phyloP scores from a whole-genome alignment of 108 stramenopile genomes.

The Bacterosira constricta region DNA sequence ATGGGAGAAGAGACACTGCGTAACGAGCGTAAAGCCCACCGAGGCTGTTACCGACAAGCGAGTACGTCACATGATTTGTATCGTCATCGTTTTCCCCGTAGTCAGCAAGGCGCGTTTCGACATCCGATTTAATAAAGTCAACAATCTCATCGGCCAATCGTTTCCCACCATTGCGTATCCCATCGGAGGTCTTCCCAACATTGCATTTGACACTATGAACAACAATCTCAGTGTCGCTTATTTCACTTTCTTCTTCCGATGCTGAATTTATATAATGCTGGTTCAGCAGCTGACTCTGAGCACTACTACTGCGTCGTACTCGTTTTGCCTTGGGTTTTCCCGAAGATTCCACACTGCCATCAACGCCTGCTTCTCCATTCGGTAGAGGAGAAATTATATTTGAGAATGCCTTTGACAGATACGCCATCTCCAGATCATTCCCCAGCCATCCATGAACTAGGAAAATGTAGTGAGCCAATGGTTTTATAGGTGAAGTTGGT shows the following conservation, averaged over 20 bases:
- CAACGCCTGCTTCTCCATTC: too few species aligned
- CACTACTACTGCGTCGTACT: slow-evolving; percentile 21
- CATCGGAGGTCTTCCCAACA: slow-evolving; percentile 79
- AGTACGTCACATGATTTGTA: slow-evolving; percentile 60
- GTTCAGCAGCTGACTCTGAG: too few species aligned
- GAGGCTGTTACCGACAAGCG: slow-evolving; percentile 84
- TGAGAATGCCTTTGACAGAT: slow-evolving; percentile 56
- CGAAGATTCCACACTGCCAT: too few species aligned
- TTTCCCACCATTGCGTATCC: slow-evolving; percentile 75
- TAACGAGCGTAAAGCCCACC: slow-evolving; percentile 86
- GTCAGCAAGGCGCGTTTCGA: slow-evolving; percentile 25
- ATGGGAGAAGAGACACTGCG: slow-evolving; percentile 64
- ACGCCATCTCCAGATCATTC: slow-evolving; percentile 77
- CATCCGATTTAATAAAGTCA: slow-evolving; percentile 59
- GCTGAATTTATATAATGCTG: too few species aligned
- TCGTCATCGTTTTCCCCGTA: not conserved
- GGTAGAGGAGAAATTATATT: too few species aligned
- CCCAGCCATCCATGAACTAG: slow-evolving; percentile 87
- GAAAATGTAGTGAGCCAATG: slow-evolving; percentile 66
- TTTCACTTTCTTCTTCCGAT: too few species aligned
- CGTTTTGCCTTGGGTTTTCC: slow-evolving; percentile 21
- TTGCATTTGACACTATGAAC: slow-evolving; percentile 75
- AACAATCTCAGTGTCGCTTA: too few species aligned
- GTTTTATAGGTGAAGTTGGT: slow-evolving; percentile 15
- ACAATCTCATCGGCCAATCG: slow-evolving; percentile 75